phyloP scores from a whole-genome alignment of 2,329 filamentous ascomycete genomes.

The Colletotrichum tropicale region DNA sequence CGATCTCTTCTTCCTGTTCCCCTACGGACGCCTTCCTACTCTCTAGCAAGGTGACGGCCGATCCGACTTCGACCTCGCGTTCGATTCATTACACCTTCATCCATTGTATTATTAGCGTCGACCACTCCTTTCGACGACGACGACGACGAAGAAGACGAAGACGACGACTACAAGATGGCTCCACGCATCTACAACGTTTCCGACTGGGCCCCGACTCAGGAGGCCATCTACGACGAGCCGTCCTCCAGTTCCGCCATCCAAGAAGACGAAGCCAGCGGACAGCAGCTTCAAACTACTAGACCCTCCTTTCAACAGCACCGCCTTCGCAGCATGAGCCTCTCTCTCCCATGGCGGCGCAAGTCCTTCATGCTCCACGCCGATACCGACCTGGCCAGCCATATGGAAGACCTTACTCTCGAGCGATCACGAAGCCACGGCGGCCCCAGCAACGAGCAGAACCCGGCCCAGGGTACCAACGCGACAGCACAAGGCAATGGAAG shows the following conservation, averaged over 20 bases:
- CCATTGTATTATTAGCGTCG: not conserved
- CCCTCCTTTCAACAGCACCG: constrained; percentile 38
- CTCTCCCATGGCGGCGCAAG: constrained; percentile 54
- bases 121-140: not conserved
- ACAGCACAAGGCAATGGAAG: constrained; percentile 31
- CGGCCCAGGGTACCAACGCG: constrained; percentile 27
- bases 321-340: constrained; percentile 54
- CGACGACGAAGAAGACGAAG: not conserved
- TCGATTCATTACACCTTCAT: not conserved
- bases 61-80: not conserved
- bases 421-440: not conserved
- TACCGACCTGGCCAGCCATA: constrained; percentile 35
- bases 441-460: constrained; percentile 32
- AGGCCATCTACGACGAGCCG: constrained; percentile 43
- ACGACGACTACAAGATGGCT: constrained; percentile 32
- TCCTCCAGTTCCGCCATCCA: constrained; percentile 19
- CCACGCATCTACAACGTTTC: constrained; percentile 42
- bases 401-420: constrained; percentile 37
- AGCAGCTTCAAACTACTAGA: constrained; percentile 21
- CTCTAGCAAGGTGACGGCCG: not conserved
- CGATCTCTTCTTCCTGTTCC: not conserved
- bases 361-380: constrained; percentile 38
- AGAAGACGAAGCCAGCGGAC: constrained; percentile 20
- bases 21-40: not conserved
- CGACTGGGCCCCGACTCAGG: constrained; percentile 47